phyloP scores from a whole-genome alignment of 768 basidiomycete genomes.

The Hypholoma sublateritium region DNA sequence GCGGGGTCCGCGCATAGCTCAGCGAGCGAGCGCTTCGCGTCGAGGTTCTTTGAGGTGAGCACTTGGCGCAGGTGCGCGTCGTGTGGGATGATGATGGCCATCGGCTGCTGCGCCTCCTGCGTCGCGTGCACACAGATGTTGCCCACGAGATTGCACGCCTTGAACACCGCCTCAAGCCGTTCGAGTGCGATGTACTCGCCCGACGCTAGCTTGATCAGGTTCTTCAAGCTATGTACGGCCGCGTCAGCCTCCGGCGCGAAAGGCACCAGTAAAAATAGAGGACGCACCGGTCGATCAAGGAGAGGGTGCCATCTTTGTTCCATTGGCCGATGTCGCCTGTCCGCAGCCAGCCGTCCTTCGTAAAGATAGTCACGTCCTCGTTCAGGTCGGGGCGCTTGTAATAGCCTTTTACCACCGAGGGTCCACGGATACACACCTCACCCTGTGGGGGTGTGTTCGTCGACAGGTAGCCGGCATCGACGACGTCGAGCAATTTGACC shows the following conservation, averaged over 20 bases:
- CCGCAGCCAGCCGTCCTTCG: conserved; percentile 88
- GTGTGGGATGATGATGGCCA: conserved; percentile 85
- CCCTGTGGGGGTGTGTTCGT: conserved; percentile 75
- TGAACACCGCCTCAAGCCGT: conserved; percentile 85
- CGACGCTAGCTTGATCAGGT: conserved; percentile 80
- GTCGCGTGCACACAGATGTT: conserved; percentile 86
- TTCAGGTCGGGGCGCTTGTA: conserved; percentile 92
- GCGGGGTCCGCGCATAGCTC: conserved; percentile 56
- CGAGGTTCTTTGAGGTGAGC: conserved; percentile 39
- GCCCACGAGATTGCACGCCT: conserved; percentile 72
- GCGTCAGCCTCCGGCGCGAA: not conserved
- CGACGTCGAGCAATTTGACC: conserved; percentile 82
- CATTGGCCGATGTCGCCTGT: conserved; percentile 96
- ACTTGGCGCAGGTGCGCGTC: conserved; percentile 68
- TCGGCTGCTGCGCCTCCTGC: conserved; percentile 74
- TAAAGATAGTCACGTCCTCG: conserved; percentile 77
- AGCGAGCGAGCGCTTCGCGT: conserved; percentile 40
- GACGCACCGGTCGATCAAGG: conserved; percentile 81
- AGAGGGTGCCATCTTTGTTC: conserved; percentile 89
- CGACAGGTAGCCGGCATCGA: conserved; percentile 82
- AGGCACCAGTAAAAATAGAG: not conserved
- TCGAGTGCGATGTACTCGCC: conserved; percentile 96
- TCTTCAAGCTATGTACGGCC: conserved; percentile 62
- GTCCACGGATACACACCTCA: conserved; percentile 87
- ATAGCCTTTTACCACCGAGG: conserved; percentile 84